These are phyloP conservation scores for Podospora fimiseda DNA, from an alignment of 495 filamentous ascomycete genomes.

Conservation along the genomic window DNA sequence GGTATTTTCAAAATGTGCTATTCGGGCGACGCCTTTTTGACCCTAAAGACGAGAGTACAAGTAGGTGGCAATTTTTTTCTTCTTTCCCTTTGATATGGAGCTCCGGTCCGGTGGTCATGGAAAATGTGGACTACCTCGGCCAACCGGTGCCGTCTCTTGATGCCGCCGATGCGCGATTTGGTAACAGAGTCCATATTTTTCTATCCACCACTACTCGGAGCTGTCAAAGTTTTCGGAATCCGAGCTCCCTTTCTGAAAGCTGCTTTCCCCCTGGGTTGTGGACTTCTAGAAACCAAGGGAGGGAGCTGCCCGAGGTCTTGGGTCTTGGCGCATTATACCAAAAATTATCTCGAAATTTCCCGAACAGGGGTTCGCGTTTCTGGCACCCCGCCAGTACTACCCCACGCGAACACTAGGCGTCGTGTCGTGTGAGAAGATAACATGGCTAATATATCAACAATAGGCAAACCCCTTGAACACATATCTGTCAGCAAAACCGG, in stretches of 20 bases:
- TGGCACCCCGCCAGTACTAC: constrained; percentile 13
- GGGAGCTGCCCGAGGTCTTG: constrained; percentile 11
- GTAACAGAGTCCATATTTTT: neutral
- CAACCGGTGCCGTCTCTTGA: neutral
- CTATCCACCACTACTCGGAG: neutral
- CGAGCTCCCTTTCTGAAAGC: neutral
- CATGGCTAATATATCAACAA: constrained; percentile 42
- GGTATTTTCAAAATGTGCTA: constrained; percentile 99
- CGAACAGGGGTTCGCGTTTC: constrained; percentile 24
- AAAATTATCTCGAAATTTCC: constrained; percentile 18
- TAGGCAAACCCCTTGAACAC: constrained; percentile 94
- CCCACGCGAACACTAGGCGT: constrained; percentile 2
- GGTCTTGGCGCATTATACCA: constrained; percentile 27
- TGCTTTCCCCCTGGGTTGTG: neutral
- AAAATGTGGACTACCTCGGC: neutral
- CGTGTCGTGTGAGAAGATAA: constrained; percentile 24
- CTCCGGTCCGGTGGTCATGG: neutral
- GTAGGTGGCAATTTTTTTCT: constrained; percentile 36
- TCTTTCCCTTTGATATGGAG: too few relatives aligned
- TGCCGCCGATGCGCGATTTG: neutral
- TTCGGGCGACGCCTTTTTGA: constrained; percentile 88
- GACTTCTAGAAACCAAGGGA: neutral
- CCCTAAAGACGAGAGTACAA: constrained; percentile 89
- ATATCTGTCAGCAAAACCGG: constrained; percentile 82
- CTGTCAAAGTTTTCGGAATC: neutral